Conservation (phyloP, 371 early-diverging fungal genomes). For the Mucor mucedo region DNA sequence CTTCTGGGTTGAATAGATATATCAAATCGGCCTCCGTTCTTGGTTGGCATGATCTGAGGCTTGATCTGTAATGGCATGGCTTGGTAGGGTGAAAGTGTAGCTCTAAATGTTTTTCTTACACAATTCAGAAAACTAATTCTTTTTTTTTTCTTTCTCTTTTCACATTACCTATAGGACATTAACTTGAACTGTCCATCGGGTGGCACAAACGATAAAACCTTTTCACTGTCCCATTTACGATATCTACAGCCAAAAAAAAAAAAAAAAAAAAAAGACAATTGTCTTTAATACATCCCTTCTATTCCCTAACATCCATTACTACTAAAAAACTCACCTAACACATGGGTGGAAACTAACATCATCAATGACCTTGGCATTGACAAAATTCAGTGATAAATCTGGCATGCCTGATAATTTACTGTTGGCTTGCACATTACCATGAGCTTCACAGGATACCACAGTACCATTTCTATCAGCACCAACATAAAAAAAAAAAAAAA, state of each 20-base stretch:
- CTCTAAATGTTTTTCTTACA: slow-evolving; percentile 63
- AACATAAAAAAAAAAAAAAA: not conserved
- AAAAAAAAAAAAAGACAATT: not conserved
- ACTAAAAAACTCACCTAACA: slow-evolving; percentile 60
- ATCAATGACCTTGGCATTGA: slow-evolving; percentile 75
- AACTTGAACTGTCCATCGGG: slow-evolving; percentile 93
- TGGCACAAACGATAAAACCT: slow-evolving; percentile 87
- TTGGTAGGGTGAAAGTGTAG: slow-evolving; percentile 65
- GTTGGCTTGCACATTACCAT: slow-evolving; percentile 80
- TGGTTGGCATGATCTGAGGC: slow-evolving; percentile 58
- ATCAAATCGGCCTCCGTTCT: slow-evolving; percentile 70
- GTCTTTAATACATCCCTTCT: not conserved
- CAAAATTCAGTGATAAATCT: slow-evolving; percentile 77
- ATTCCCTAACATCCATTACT: too few species aligned
- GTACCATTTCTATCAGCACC: slow-evolving; percentile 63
- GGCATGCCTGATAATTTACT: slow-evolving; percentile 89
- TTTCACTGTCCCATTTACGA: slow-evolving; percentile 81
- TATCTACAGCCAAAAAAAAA: slow-evolving; percentile 29
- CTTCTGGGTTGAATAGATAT: slow-evolving; percentile 68
- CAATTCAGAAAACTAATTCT: not conserved
- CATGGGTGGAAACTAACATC: slow-evolving; percentile 91
- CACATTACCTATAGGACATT: slow-evolving; percentile 75
- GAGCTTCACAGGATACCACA: slow-evolving; percentile 77
- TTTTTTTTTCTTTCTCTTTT: not conserved
- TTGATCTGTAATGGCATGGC: slow-evolving; percentile 69